phyloP scores from a whole-genome alignment of 371 early-diverging fungal genomes.

The Actinomucor elegans region DNA sequence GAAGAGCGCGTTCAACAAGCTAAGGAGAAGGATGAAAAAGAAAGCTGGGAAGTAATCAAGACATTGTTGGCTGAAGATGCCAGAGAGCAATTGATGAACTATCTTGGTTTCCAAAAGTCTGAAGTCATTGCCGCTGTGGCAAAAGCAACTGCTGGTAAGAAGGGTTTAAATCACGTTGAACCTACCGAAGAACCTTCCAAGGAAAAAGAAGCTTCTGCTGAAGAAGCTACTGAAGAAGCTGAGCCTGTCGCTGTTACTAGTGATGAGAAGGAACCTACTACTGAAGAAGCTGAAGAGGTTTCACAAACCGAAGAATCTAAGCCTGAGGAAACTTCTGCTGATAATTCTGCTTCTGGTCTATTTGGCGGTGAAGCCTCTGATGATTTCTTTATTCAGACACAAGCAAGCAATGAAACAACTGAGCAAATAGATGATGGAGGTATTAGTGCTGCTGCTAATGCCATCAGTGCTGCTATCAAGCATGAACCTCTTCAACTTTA shows the following conservation, averaged over 20 bases:
- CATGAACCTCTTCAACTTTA: constrained; percentile 37
- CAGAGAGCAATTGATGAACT: constrained; percentile 79
- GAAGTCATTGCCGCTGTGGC: constrained; percentile 56
- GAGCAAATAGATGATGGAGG: constrained; percentile 11
- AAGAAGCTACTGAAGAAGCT: constrained; percentile 11
- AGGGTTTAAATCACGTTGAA: constrained; percentile 15
- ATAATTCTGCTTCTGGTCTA: constrained; percentile 28
- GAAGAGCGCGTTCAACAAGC: constrained; percentile 57
- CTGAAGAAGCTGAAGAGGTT: constrained; percentile 13
- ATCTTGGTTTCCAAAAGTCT: constrained; percentile 82
- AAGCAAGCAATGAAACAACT: neutral
- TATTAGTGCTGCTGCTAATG: constrained; percentile 5
- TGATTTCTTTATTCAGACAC: constrained; percentile 30
- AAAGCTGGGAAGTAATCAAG: constrained; percentile 85
- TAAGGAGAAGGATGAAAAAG: constrained; percentile 54
- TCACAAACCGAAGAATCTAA: constrained; percentile 4
- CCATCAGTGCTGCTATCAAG: constrained; percentile 13
- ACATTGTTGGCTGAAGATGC: constrained; percentile 80
- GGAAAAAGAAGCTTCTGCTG: constrained; percentile 1
- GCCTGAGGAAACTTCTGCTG: constrained; percentile 5
- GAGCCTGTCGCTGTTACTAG: constrained; percentile 2
- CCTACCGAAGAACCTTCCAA: no score
- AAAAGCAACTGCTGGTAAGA: constrained; percentile 29
- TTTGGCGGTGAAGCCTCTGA: constrained; percentile 29
- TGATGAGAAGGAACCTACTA: no score